Evolutionary conservation across 192 early-diverging fungal species (phyloP), one percentile per base, ranked within the genome.

Genomic region (Gaertneriomyces semiglobifer): DNA sequence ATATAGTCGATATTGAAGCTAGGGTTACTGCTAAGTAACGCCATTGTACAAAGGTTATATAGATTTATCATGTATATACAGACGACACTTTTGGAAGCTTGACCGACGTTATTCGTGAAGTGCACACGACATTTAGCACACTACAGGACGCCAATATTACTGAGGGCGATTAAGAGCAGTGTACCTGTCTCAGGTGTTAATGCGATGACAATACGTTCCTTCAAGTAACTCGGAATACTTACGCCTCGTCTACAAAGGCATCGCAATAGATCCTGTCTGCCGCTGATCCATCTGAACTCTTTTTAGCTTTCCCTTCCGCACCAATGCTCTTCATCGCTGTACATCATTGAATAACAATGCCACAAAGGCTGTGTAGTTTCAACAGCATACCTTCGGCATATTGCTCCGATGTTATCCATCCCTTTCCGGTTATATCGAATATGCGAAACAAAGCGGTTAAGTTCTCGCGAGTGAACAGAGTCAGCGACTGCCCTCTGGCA

Each of bases 361-460:
- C 50, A 6, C 20, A 57, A 57, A 3, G 4, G 6, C 39, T 3
- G n/a, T 57, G 48, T 4, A 57, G 18, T 20, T 12, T 38, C 55
- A 14, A 4, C 12, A 16, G 14, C 55, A 33, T 57, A 74, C 74
- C 74, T 65, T 62, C 66, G 11, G 68, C 56, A 57, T 82, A 82
- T 52, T 79, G 80, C 39, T 75, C 72, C 45, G 76, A 47, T 2
- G 77, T 73, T 19, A 82, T 82, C 53, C 66, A 72, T 8, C 80
- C 80, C 45, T 66, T 60, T 14, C 74, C 74, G 11, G 71, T 69
- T 43, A 74, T 59, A 55, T 82, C 80, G 64, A 79, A 82, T 33
- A 74, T 75, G 42, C 74, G 70, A 74, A 75, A 79, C 60, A 82
- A 51, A 4, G 74, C 77, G 5, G 62, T 38, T 20, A 82, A 58